Conservation (phyloP, 2,329 filamentous ascomycete genomes). For the Xylariaceae sp. region DNA sequence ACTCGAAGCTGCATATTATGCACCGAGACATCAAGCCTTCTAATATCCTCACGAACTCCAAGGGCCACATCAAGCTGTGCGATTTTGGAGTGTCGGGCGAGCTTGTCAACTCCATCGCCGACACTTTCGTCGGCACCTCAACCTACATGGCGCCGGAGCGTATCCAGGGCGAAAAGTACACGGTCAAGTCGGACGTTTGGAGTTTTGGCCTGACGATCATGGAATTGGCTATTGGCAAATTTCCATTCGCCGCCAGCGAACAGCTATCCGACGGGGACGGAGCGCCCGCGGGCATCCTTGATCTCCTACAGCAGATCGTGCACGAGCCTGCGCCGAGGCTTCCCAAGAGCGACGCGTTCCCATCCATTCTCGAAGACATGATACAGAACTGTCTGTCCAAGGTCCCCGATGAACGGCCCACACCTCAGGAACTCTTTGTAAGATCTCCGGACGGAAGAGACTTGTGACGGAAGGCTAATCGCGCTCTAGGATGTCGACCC, state of each 20-base stretch:
- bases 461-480: not conserved
- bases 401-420: slow-evolving; percentile 79
- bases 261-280: slow-evolving; percentile 65
- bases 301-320: slow-evolving; percentile 94
- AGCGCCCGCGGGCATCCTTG: slow-evolving; percentile 88
- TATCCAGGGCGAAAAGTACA: slow-evolving; percentile 95
- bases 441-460: slow-evolving; percentile 26
- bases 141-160: slow-evolving; percentile 99
- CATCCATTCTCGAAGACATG: slow-evolving; percentile 89
- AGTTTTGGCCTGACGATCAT: slow-evolving; percentile 93
- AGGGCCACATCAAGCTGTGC: slow-evolving; percentile 91
- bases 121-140: slow-evolving; percentile 96
- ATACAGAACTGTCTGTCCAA: slow-evolving; percentile 94
- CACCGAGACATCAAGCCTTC: slow-evolving; percentile 98
- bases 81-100: slow-evolving; percentile 99
- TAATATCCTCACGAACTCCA: slow-evolving; percentile 92
- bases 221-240: slow-evolving; percentile 95
- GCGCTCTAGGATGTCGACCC: slow-evolving; percentile 70
- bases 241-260: slow-evolving; percentile 78
- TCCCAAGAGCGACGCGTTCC: slow-evolving; percentile 96
- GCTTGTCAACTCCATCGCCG: slow-evolving; percentile 93
- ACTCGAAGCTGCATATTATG: slow-evolving; percentile 95
- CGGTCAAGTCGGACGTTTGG: slow-evolving; percentile 98
- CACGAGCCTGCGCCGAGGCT: slow-evolving; percentile 89
- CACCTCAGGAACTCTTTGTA: slow-evolving; percentile 88